Evolutionary conservation across 2,329 filamentous ascomycete genomes (phyloP), one percentile per base, ranked within the genome.

Genomic region (Sclerotinia minor): DNA sequence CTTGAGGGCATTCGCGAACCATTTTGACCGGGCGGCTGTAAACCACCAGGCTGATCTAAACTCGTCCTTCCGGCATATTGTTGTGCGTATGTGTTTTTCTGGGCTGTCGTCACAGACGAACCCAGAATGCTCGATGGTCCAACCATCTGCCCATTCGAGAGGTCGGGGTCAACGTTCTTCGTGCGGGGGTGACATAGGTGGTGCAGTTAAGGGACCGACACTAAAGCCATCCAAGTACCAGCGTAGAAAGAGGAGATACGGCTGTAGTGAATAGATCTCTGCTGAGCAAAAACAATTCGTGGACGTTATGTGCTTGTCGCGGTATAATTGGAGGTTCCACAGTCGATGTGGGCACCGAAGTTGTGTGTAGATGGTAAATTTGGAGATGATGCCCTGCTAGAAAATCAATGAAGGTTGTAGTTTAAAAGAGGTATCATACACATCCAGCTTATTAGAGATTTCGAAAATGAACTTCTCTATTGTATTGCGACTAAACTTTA

Each of bases 21-120:
- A 78, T 82, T 83, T 70, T 79, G 73, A 32, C 74, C 70, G 2
- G 79, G 77, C 26, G 81, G 83, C 71, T 86, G 85, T 50, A 87
- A 81, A 2, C 64, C 64, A 38, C 80, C 82, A 78, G 85, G 83
- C 72, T 85, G 84, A 68, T 89, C 87, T 72, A 87, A 78, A 73
- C 84, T 86, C 38, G 82, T 77, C 69, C 79, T 81, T 38, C 78
- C 76, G 58, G 75, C 81, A 67, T 79, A 73, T 68, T 80, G 79
- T 67, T 85, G 82, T 66, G 78, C 77, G 68, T 79, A 79, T 69
- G 82, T 79, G 68, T 82, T 80, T 78, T 85, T 85, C 77, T 85
- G 83, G 72, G 82, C 82, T 75, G 84, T 82, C 71, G 82, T 84
- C 73, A 81, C 80, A 72, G 83, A 84, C 76, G 82, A 80, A 78